phyloP scores from a whole-genome alignment of 306 rosid genomes.

The Fragaria iinumae region DNA sequence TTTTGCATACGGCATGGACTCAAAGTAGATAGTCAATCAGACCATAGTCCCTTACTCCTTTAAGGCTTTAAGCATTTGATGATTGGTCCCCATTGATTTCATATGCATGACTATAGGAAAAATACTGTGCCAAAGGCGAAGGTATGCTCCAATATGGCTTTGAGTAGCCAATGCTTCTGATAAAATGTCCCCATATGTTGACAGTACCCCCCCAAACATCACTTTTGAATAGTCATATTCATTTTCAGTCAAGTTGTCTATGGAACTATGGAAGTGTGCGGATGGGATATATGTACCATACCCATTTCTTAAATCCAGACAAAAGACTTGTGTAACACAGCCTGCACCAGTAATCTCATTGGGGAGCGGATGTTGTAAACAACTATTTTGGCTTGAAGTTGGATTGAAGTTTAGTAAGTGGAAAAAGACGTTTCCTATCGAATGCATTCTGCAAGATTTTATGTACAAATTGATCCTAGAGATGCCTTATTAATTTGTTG shows the following conservation, averaged over 20 bases:
- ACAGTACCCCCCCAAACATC: neutral
- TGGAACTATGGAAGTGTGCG: neutral
- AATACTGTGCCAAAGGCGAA: slow-evolving; percentile 6
- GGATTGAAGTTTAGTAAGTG: too few species aligned
- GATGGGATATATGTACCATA: neutral
- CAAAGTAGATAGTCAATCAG: slow-evolving; percentile 14
- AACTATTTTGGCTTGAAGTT: neutral
- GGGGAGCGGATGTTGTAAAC: neutral
- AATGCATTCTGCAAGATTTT: neutral
- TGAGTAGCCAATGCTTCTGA: slow-evolving; percentile 10
- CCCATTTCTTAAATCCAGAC: neutral
- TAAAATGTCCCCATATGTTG: slow-evolving; percentile 19
- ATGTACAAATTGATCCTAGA: neutral
- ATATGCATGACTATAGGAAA: slow-evolving; percentile 22
- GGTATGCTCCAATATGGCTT: neutral
- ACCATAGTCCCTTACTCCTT: neutral
- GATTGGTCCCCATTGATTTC: neutral
- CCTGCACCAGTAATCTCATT: slow-evolving; percentile 11
- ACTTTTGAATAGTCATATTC: slow-evolving; percentile 25
- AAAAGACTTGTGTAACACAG: slow-evolving; percentile 4
- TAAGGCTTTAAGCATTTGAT: slow-evolving; percentile 1
- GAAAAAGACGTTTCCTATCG: neutral
- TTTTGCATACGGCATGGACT: slow-evolving; percentile 15
- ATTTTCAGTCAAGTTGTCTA: slow-evolving; percentile 15
- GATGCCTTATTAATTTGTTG: neutral